Base-by-base conservation (phyloP, 1,284 basidiomycete species). In the Cryptococcus wingfieldii region DNA sequence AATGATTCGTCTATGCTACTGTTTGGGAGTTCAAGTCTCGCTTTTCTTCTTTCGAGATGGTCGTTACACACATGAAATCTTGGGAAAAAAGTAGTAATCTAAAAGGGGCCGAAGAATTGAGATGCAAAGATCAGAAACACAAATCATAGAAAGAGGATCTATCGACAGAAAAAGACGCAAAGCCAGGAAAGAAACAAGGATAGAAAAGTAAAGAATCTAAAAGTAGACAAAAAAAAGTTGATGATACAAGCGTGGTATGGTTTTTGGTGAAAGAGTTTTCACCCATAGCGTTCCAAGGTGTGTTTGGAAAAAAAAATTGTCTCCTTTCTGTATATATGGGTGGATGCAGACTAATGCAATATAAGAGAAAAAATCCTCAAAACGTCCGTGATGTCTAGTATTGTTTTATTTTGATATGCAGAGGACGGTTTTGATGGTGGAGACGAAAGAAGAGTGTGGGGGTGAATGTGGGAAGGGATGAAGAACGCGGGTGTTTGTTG, bases 331-430 rank as follows among this genome's bases (percentile, higher is more conserved):
- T 46, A 16, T 46, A n/a, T 25, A 28, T 37, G 46, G 27, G 46
- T 4, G 9, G 46, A 37, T 23, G 8, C 19, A 28, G 25, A 5
- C 18, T 14, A 46, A 23, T 46, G 23, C 25, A 28, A 27, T 41
- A 18, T 18, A 37, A 18, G 31, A 27, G n/a, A 38, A 34, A 28
- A 34, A 39, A 27, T 2, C 0, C 23, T 44, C n/a, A 38, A 19
- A 51, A 55, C 38, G 55, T 53, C 50, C 50, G 44, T 52, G 46
- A 51, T 49, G 39, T 56, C 50, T 51, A 48, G 34, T 23, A 31
- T 50, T 43, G 37, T 25, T 37, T 45, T 37, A 37, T 50, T 19
- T 41, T 31, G 47, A 50, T 41, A 43, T 44, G n/a, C 19, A 38
- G 47, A 55, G 50, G 27, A 37, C 42, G 31, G 6, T 34, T 34